These are phyloP conservation scores for Mycena sanguinolenta DNA, from an alignment of 768 basidiomycete species.

Conservation along the genomic window DNA sequence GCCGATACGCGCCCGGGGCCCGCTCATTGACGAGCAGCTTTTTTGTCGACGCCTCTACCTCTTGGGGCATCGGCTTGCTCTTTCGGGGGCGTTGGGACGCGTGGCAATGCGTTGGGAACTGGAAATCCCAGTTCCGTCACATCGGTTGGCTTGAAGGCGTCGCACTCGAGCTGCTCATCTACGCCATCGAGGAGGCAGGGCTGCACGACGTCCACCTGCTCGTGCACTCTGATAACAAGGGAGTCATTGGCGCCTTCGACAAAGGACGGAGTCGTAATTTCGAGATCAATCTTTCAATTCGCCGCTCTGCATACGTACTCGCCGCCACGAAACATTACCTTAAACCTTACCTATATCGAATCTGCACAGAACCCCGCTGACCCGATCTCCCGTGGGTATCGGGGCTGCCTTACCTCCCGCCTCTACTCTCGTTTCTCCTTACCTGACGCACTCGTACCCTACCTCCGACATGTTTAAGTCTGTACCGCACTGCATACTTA, in stretches of 20 bases:
- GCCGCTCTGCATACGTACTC: no score
- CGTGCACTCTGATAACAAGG: slow-evolving; percentile 22
- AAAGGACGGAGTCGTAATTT: no score
- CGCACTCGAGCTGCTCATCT: slow-evolving; percentile 20
- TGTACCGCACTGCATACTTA: no score
- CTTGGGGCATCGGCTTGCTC: slow-evolving; percentile 44
- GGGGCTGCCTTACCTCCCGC: no score
- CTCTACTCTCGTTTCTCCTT: no score
- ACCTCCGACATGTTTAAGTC: no score
- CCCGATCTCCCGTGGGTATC: no score
- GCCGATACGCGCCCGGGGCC: neutral
- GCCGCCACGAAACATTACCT: no score
- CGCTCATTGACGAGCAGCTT: neutral
- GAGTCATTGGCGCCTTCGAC: neutral
- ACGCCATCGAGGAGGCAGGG: slow-evolving; percentile 26
- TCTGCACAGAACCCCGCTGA: no score
- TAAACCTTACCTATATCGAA: no score
- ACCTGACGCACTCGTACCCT: no score
- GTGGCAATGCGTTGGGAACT: slow-evolving; percentile 20
- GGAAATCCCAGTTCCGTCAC: slow-evolving; percentile 31
- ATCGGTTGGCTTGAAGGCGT: slow-evolving; percentile 45
- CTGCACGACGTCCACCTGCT: slow-evolving; percentile 28
- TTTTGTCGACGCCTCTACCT: slow-evolving; percentile 40
- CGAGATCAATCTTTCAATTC: no score
- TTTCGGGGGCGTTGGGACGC: slow-evolving; percentile 37